These are phyloP conservation scores for Trichoderma sp. DNA, from an alignment of 2,329 filamentous ascomycete genomes.

Conservation along the genomic window DNA sequence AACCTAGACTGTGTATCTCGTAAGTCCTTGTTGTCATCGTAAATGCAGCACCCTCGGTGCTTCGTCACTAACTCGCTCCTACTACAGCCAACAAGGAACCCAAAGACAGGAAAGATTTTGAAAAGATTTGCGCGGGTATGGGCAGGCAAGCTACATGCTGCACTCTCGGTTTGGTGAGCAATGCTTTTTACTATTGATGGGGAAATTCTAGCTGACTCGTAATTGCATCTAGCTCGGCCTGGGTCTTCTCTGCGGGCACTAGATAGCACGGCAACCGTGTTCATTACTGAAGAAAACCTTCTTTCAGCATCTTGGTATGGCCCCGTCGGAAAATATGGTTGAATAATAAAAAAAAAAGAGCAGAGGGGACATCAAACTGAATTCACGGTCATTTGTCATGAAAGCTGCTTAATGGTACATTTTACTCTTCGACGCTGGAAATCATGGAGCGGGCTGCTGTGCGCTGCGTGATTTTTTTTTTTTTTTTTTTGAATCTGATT, in stretches of 20 bases:
- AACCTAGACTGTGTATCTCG: constrained; percentile 9
- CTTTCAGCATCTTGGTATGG: background rate
- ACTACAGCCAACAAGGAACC: background rate
- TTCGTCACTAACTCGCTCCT: background rate
- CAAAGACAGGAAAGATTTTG: background rate
- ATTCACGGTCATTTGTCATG: background rate
- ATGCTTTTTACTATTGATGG: background rate
- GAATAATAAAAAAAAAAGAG: background rate
- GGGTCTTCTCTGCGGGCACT: constrained; percentile 8
- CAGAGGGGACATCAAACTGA: background rate
- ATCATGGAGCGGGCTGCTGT: background rate
- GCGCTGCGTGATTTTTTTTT: background rate
- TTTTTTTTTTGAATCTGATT: background rate
- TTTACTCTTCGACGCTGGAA: background rate
- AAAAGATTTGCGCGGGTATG: background rate
- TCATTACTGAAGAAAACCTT: background rate
- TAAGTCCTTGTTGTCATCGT: background rate
- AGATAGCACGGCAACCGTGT: background rate
- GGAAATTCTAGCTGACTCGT: background rate
- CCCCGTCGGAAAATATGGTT: background rate
- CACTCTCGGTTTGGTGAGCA: constrained; percentile 15
- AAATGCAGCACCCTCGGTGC: background rate
- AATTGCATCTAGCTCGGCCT: constrained; percentile 7
- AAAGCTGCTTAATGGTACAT: background rate
- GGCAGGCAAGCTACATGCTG: constrained; percentile 6